Conservation (phyloP, 2,329 filamentous ascomycete species). For the Colletotrichum scovillei region DNA sequence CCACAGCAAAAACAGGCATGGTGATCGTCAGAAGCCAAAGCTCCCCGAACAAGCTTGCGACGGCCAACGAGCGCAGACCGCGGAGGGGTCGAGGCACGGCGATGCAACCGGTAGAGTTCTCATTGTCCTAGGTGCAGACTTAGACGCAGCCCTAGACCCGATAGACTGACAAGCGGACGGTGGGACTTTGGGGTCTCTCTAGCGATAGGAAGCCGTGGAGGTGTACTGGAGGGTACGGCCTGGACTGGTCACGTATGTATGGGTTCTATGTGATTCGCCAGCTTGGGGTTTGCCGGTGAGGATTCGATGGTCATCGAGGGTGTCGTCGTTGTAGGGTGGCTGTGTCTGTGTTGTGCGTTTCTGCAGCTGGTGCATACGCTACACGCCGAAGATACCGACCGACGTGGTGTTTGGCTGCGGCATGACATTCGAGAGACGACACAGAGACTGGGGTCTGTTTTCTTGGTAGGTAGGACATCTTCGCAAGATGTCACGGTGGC, state of each 20-base stretch:
- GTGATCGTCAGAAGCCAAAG: constrained; percentile 19
- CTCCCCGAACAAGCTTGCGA: background rate
- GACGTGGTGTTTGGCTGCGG: background rate
- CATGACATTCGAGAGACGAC: background rate
- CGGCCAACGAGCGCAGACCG: constrained; percentile 6
- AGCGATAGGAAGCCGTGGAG: background rate
- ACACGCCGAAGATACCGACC: constrained; percentile 2
- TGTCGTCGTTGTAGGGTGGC: background rate
- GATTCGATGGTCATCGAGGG: constrained; percentile 9
- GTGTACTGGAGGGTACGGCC: constrained; percentile 3
- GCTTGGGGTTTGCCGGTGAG: constrained; percentile 13
- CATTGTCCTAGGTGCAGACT: background rate
- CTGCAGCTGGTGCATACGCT: constrained; percentile 18
- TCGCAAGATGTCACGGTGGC: background rate
- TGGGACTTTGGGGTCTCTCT: background rate
- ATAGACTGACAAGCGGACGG: constrained; percentile 4
- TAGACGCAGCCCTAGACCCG: constrained; percentile 8
- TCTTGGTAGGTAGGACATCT: background rate
- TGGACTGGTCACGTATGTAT: constrained; percentile 12
- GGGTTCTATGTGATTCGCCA: constrained; percentile 12
- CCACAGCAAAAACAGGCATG: constrained; percentile 5
- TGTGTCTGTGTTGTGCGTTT: constrained; percentile 20
- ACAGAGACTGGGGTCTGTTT: background rate
- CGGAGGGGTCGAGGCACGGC: constrained; percentile 15
- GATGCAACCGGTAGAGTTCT: constrained; percentile 9